A percentile compares a stretch with the other conserved stretches of the same genome.
Conservation (phyloP, 345 rosid genomes). For the Nasturtium officinale region DNA sequence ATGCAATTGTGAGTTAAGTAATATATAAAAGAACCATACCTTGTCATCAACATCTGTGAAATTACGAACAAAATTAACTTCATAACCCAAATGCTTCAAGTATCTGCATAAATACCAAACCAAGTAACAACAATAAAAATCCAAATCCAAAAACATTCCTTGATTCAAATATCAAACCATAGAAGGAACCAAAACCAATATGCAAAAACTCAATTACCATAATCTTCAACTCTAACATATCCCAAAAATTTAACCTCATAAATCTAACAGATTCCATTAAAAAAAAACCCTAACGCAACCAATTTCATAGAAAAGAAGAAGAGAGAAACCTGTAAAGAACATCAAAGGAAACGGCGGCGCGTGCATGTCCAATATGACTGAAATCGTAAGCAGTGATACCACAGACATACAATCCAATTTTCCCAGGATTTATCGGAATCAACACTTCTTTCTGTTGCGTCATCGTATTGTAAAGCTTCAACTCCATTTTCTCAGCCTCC, state of each 20-base stretch:
- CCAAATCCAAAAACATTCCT: not conserved
- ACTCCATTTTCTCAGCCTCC: slow-evolving; percentile 43
- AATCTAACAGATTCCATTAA: slow-evolving; percentile 9
- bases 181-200: not conserved
- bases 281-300: not conserved
- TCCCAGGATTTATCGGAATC: slow-evolving; percentile 54
- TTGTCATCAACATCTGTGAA: slow-evolving; percentile 96
- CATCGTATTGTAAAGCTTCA: slow-evolving; percentile 71
- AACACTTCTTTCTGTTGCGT: slow-evolving; percentile 64
- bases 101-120: slow-evolving; percentile 55
- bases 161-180: not conserved
- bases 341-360: slow-evolving; percentile 84
- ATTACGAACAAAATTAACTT: slow-evolving; percentile 75
- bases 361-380: slow-evolving; percentile 93
- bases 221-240: not conserved
- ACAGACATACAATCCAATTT: slow-evolving; percentile 82
- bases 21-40: slow-evolving; percentile 44
- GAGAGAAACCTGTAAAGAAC: slow-evolving; percentile 64
- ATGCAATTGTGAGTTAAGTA: not conserved
- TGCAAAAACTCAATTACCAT: too few relatives aligned
- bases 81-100: slow-evolving; percentile 65
- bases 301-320: not conserved
- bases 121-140: not conserved
- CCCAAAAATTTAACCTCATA: not conserved
- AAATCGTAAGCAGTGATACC: slow-evolving; percentile 86